phyloP scores from a whole-genome alignment of 805 yeast species.

The Myxozyma kluyveri region DNA sequence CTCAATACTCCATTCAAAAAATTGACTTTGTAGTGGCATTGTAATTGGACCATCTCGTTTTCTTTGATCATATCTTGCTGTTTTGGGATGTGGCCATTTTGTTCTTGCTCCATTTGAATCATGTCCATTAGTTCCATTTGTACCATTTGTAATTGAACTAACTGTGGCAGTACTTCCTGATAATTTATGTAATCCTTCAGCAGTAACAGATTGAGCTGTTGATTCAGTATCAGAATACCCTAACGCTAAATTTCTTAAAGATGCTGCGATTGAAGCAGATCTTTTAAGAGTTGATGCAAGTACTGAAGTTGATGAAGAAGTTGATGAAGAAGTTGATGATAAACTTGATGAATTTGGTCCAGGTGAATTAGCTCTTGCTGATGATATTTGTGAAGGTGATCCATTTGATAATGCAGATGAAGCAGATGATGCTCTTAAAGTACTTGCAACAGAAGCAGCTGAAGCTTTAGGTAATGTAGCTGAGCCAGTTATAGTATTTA shows the following conservation, averaged over 20 bases:
- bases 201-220: neutral
- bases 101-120: slow-evolving; percentile 37
- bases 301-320: slow-evolving; percentile 16
- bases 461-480: slow-evolving; percentile 1
- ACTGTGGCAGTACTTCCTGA: slow-evolving; percentile 6
- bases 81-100: slow-evolving; percentile 36
- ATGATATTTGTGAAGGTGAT: neutral
- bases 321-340: slow-evolving; percentile 5
- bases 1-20: slow-evolving; percentile 57
- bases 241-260: slow-evolving; percentile 29
- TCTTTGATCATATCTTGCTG: slow-evolving; percentile 35
- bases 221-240: slow-evolving; percentile 19
- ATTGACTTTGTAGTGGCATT: slow-evolving; percentile 39
- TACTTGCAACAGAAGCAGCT: neutral
- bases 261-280: slow-evolving; percentile 34
- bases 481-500: too few relatives aligned
- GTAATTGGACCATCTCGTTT: slow-evolving; percentile 28
- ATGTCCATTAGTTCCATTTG: slow-evolving; percentile 34
- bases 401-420: neutral
- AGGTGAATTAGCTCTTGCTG: neutral
- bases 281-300: slow-evolving; percentile 28
- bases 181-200: neutral
- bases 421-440: neutral
- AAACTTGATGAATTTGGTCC: slow-evolving; percentile 9
- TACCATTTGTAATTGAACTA: slow-evolving; percentile 18